Percentiles rank a stretch among this genome's conserved stretches.
Conservation (phyloP, 2,329 filamentous ascomycete species). For the Stylonectria norvegica region DNA sequence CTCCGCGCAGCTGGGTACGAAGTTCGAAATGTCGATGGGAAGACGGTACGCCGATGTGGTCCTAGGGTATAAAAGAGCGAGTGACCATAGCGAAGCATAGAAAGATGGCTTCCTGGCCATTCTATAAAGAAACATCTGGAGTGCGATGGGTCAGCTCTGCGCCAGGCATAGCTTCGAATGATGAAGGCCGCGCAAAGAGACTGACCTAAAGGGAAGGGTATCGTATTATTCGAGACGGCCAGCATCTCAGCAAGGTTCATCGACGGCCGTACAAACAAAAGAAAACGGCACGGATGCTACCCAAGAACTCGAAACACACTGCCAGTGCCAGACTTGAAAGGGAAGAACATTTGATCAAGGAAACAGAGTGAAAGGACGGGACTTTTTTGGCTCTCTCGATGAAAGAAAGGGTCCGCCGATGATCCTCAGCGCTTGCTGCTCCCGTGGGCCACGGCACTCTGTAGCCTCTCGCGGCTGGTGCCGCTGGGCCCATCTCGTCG, state of each 20-base stretch:
- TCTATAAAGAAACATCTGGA: conserved; percentile 42
- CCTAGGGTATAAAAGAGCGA: conserved; percentile 26
- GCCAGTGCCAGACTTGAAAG: background rate
- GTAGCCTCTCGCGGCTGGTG: conserved; percentile 13
- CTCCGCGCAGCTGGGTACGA: conserved; percentile 57
- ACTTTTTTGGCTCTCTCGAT: too few relatives aligned
- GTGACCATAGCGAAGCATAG: conserved; percentile 31
- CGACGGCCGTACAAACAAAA: conserved; percentile 19
- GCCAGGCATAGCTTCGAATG: conserved; percentile 1
- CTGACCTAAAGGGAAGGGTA: conserved; percentile 26
- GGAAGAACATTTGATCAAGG: background rate
- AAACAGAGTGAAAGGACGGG: background rate
- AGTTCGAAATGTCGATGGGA: conserved; percentile 37
- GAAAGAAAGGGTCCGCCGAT: conserved; percentile 5
- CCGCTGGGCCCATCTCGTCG: background rate
- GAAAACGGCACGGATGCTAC: conserved; percentile 8
- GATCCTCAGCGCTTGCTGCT: conserved; percentile 19
- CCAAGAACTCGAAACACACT: conserved; percentile 7
- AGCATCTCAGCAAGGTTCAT: conserved; percentile 36
- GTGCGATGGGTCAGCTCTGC: conserved; percentile 2
- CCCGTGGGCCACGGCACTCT: conserved; percentile 14
- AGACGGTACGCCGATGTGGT: conserved; percentile 31
- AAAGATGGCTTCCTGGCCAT: conserved; percentile 39
- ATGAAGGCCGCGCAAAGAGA: background rate
- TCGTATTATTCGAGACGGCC: conserved; percentile 31